A percentile compares a stretch with the other conserved stretches of the same genome.
phyloP scores from a whole-genome alignment of 352 stramenopile genomes.

The Pythium coloratum region DNA sequence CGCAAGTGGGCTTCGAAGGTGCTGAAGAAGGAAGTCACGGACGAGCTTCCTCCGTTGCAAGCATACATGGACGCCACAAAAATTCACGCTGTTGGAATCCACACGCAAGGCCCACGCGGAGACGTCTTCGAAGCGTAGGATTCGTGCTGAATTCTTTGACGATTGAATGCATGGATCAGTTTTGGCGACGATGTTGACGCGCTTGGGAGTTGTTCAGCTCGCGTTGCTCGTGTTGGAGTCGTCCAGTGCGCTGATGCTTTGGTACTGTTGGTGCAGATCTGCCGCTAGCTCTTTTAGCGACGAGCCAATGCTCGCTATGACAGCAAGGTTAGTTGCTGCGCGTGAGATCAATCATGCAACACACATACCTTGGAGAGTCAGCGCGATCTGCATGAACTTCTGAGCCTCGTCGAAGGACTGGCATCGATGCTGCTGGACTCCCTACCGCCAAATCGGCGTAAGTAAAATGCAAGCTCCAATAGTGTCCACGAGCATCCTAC shows the following conservation, averaged over 20 bases:
- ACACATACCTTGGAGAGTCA: constrained; percentile 19
- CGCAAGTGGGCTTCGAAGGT: constrained; percentile 91
- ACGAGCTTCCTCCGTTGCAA: constrained; percentile 62
- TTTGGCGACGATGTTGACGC: not conserved
- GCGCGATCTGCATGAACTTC: constrained; percentile 27
- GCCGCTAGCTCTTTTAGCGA: constrained; percentile 13
- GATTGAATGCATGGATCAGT: constrained; percentile 1
- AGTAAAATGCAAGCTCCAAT: not conserved
- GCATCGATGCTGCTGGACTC: constrained; percentile 28
- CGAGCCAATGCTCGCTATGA: constrained; percentile 17
- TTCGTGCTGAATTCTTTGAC: not conserved
- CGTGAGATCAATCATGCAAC: not conserved
- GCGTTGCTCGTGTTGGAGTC: not conserved
- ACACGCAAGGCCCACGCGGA: constrained; percentile 33
- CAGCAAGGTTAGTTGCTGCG: not conserved
- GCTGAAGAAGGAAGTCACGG: constrained; percentile 80
- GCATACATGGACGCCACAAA: constrained; percentile 81
- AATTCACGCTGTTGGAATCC: constrained; percentile 54
- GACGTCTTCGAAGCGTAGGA: constrained; percentile 36
- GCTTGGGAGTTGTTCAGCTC: not conserved
- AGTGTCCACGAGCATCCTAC: constrained; percentile 34
- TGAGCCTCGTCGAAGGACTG: constrained; percentile 18
- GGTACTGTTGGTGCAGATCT: constrained; percentile 26
- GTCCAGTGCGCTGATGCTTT: constrained; percentile 1
- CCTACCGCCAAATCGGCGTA: constrained; percentile 3